A percentile compares a stretch with the other conserved stretches of the same genome.
Conservation (phyloP, 2,329 filamentous ascomycete species). For the Colletotrichum eremochloae region DNA sequence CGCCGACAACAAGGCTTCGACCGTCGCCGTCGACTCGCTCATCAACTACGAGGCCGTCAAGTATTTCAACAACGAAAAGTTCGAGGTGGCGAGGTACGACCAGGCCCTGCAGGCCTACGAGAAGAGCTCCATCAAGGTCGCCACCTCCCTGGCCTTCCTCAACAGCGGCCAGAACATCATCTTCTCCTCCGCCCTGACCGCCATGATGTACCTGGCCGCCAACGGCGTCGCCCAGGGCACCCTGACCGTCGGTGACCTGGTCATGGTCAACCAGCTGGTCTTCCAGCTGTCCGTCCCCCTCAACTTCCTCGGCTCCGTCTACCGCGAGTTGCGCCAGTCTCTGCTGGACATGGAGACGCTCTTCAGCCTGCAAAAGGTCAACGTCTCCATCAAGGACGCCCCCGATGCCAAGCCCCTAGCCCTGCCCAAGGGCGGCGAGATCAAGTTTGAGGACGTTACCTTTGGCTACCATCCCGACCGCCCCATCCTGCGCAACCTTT, state of each 20-base stretch:
- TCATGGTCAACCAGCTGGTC: constrained; percentile 99
- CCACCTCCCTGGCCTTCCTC: constrained; percentile 90
- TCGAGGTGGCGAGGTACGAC: constrained; percentile 92
- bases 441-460: constrained; percentile 92
- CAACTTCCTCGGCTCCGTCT: constrained; percentile 98
- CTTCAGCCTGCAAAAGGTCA: constrained; percentile 97
- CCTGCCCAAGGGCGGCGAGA: constrained; percentile 84
- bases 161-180: constrained; percentile 98
- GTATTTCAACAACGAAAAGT: constrained; percentile 99
- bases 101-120: constrained; percentile 88
- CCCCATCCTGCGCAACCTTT: constrained; percentile 87
- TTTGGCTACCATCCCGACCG: constrained; percentile 93
- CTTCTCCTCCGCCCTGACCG: constrained; percentile 92
- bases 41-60: constrained; percentile 99
- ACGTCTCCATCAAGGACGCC: constrained; percentile 85
- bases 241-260: constrained; percentile 93
- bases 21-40: constrained; percentile 93
- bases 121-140: constrained; percentile 95
- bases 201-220: constrained; percentile 98
- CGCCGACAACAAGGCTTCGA: constrained; percentile 95
- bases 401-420: constrained; percentile 79
- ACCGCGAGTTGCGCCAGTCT: constrained; percentile 93
- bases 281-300: constrained; percentile 97
- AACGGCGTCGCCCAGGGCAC: constrained; percentile 86
- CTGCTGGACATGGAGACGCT: constrained; percentile 98